Base-by-base conservation (phyloP, 441 rosid genomes). In the Croton setiger region DNA sequence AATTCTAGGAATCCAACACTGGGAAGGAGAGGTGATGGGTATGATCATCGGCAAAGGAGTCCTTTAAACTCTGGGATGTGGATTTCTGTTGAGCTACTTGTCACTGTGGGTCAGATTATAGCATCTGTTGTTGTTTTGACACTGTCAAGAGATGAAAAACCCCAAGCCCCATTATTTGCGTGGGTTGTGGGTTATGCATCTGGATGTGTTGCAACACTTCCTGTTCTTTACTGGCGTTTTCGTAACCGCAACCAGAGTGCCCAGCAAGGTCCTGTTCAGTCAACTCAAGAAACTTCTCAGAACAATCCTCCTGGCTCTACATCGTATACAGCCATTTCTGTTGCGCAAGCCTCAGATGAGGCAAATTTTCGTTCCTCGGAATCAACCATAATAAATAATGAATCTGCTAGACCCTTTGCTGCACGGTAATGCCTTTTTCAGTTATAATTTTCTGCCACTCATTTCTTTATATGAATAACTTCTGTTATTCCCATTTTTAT, bases 171-270 rank as follows among this genome's bases (percentile, higher is more conserved):
- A 9, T 74, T 95, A 74, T 82, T 85, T 66, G 82, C 84, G 21
- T 95, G 99, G 99, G 80, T 95, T 54, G 87, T 95, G 33, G 98
- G 96, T 70, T 95, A 95, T 82, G 95, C 98, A 23, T 83, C 85
- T 80, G 99, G 99, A 52, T 95, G 99, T 75, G 76, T 90, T 65
- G 95, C 95, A n/a, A 90, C 92, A 1, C 90, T 95, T 31, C 99
- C 98, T n/a, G 81, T 92, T 76, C 82, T 92, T 23, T 92, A 84
- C 75, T 95, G 97, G 96, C 95, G 92, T 63, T 95, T 90, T 69
- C 86, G 85, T 73, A 81, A 83, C 70, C 86, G 88, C 5, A 80
- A 85, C 57, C 94, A 72, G 78, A 77, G 58, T 31, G 44, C 74
- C 60, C 93, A 82, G 37, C 88, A 85, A 67, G 93, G 89, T 23